Base-by-base conservation (phyloP, 1,284 basidiomycete genomes). In the Neolentinus lepideus region DNA sequence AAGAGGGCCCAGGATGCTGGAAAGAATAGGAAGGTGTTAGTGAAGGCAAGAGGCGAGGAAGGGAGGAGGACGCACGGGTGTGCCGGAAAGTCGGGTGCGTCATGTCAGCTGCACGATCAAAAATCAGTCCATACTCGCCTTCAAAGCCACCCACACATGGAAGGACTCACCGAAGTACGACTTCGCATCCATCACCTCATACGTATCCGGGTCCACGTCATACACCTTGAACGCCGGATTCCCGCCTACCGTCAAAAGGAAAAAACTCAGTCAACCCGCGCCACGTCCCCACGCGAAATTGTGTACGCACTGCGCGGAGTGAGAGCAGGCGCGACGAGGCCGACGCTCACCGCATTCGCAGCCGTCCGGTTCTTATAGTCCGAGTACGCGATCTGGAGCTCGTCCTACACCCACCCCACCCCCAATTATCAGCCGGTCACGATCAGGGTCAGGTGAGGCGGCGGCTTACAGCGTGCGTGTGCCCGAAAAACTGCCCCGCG, bases 371-470 rank as follows among this genome's bases (percentile, higher is more conserved):
- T 68, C 26, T 63, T 65, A 58, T 77, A 83, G 63, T 83, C 72
- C 0, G 77, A 77, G 60, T 85, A 85, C 2, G 75, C 77, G 50
- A 85, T 75, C 58, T 77, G 75, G 61, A 83, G 82, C 66, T 84
- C 73, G 61, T 83, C 80, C 72, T 29, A 24, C 19, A 33, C 26
- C 19, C 19, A 26, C 8, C 22, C 21, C 47, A 46, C 43, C 22
- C 21, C 11, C 33, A 33, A 35, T n/a, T 29, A 35, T 24, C 11
- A 21, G 25, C 33, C 9, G 26, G 14, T 19, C 12, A n/a, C n/a
- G n/a, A 11, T 56, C 3, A 55, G 9, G 1, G 14, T 16, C 29
- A 4, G 52, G 19, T 11, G 14, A 36, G 50, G 26, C 14, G 14
- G 19, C 4, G 33, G 29, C 59, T n/a, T 52, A 67, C 66, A 52